These are phyloP conservation scores for Apiospora koreana DNA, from an alignment of 2,329 filamentous ascomycete genomes.

Conservation along the genomic window DNA sequence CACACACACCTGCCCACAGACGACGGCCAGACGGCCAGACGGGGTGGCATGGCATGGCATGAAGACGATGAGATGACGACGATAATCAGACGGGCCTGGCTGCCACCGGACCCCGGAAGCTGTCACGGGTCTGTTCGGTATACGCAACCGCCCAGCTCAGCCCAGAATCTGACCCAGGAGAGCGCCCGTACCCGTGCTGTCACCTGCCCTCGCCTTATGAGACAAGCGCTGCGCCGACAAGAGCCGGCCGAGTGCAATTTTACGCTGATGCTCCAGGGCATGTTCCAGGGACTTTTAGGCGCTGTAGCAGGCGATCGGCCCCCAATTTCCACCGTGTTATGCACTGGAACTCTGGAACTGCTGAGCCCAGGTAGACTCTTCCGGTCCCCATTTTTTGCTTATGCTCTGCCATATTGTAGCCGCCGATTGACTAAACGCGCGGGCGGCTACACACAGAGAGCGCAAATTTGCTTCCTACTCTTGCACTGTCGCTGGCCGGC, in stretches of 20 bases:
- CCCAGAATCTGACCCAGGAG: neutral
- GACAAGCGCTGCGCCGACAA: conserved; percentile 8
- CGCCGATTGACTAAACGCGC: conserved; percentile 9
- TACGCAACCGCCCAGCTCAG: neutral
- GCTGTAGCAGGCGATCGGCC: neutral
- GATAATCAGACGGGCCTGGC: conserved; percentile 6
- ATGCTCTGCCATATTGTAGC: neutral
- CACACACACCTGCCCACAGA: neutral
- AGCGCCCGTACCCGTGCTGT: neutral
- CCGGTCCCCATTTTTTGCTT: neutral
- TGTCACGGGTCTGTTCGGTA: conserved; percentile 8
- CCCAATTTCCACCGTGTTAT: neutral
- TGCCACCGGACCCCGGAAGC: conserved; percentile 8
- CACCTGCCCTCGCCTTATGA: neutral
- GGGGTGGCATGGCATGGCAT: neutral
- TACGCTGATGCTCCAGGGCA: neutral
- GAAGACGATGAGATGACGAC: neutral
- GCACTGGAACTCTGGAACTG: neutral
- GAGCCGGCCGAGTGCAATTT: neutral
- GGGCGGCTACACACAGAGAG: conserved; percentile 12
- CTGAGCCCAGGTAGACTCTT: neutral
- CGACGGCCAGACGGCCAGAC: too few relatives aligned
- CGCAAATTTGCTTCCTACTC: neutral
- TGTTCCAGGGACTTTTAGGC: neutral
- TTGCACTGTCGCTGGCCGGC: neutral